These are phyloP conservation scores for Eragrostis nindensis DNA, from an alignment of 176 grass and related monocot species.

Conservation along the genomic window DNA sequence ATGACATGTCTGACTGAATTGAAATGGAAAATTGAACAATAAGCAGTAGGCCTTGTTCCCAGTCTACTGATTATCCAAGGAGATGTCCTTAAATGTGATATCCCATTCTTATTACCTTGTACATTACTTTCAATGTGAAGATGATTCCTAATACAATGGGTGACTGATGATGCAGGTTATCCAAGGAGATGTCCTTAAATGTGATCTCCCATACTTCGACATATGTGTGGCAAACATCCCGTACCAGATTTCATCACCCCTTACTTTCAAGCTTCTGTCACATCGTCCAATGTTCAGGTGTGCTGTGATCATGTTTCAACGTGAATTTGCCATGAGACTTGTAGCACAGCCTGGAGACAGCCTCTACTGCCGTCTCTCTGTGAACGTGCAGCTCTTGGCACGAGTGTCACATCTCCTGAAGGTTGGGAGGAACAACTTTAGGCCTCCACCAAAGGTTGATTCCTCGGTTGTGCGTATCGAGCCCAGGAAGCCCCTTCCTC, in stretches of 20 bases:
- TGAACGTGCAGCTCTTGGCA: constrained; percentile 83
- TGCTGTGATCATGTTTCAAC: constrained; percentile 95
- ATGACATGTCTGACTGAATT: too few relatives aligned
- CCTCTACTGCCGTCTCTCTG: constrained; percentile 86
- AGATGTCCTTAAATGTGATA: neutral
- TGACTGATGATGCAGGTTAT: constrained; percentile 60
- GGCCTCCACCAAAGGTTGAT: constrained; percentile 86
- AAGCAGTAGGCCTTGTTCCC: neutral
- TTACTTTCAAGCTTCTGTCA: constrained; percentile 87
- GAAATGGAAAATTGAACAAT: neutral
- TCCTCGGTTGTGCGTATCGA: constrained; percentile 90
- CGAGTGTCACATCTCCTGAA: constrained; percentile 87
- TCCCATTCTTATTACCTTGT: neutral
- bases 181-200: constrained; percentile 95
- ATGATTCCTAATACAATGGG: neutral
- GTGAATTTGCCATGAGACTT: constrained; percentile 90
- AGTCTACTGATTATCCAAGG: neutral
- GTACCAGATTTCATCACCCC: constrained; percentile 86
- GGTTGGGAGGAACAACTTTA: constrained; percentile 87
- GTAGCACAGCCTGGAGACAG: constrained; percentile 80
- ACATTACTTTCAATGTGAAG: neutral
- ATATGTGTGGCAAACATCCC: constrained; percentile 96
- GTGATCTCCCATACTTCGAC: constrained; percentile 88
- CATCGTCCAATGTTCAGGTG: constrained; percentile 84
- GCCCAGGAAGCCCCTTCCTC: constrained; percentile 78